A percentile compares a stretch with the other conserved stretches of the same genome.
Evolutionary conservation across 768 basidiomycete genomes (phyloP).

Genomic region (Guyanaporus albipodus): DNA sequence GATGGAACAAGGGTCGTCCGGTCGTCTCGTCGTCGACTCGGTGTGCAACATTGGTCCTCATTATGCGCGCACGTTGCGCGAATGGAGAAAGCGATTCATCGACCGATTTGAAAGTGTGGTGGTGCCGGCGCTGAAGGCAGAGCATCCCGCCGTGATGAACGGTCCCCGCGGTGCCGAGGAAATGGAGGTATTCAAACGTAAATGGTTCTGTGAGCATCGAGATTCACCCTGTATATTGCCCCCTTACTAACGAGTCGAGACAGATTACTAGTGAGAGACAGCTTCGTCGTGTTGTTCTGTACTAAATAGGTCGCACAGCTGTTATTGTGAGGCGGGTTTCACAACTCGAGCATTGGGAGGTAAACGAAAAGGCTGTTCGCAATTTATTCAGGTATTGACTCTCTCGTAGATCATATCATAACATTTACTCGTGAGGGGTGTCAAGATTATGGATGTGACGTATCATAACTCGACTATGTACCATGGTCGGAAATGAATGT

Average conservation of each 20-base stretch:
- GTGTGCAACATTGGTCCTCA: neutral
- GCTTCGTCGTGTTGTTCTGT: neutral
- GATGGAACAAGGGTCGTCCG: neutral
- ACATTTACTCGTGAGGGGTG: slow-evolving; percentile 1
- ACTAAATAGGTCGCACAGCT: neutral
- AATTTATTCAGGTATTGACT: neutral
- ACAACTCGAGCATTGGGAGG: neutral
- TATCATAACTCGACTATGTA: neutral
- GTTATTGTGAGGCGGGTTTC: neutral
- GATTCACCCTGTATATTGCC: neutral
- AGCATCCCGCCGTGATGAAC: neutral
- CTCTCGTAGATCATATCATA: neutral
- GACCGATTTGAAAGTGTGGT: neutral
- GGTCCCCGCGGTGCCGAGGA: neutral
- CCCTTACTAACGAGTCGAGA: neutral
- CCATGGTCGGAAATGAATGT: slow-evolving; percentile 1
- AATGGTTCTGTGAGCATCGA: neutral
- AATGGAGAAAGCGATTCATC: neutral
- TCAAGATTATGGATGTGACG: slow-evolving; percentile 47
- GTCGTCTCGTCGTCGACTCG: neutral
- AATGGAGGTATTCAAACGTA: neutral
- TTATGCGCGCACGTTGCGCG: neutral
- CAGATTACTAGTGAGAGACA: neutral
- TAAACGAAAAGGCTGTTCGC: neutral
- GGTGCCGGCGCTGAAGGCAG: neutral